Evolutionary conservation across 148 eudicot genomes (phyloP).

Genomic region (Polygonum maritimum): DNA sequence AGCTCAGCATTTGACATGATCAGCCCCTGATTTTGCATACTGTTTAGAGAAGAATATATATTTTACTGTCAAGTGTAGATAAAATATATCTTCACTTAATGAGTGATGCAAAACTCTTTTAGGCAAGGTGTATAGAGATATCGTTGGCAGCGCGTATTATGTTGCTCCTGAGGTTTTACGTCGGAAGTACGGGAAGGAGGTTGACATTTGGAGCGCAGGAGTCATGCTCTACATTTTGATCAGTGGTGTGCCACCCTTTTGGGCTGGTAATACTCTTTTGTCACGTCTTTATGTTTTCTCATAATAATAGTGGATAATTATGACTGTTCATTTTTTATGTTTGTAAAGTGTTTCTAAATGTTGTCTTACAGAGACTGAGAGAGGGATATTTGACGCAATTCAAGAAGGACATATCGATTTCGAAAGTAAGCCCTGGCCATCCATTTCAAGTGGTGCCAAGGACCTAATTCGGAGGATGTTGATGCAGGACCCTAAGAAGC

Average conservation of each 20-base stretch:
- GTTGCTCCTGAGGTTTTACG: conserved; percentile 91
- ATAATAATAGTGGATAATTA: background rate
- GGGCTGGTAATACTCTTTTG: conserved; percentile 60
- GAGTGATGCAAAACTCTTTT: conserved; percentile 6
- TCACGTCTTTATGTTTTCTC: background rate
- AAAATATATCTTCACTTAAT: background rate
- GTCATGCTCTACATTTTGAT: conserved; percentile 87
- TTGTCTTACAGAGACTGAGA: conserved; percentile 58
- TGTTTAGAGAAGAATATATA: background rate
- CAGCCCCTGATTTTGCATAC: background rate
- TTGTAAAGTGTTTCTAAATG: background rate
- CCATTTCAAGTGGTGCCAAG: conserved; percentile 77
- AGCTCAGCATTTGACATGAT: background rate
- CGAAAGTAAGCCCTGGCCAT: conserved; percentile 77
- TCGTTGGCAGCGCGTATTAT: conserved; percentile 90
- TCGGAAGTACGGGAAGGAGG: conserved; percentile 79
- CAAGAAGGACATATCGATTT: conserved; percentile 73
- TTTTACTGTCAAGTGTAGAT: background rate
- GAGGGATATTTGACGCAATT: conserved; percentile 79
- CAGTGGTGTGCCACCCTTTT: conserved; percentile 93
- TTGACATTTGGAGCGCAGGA: conserved; percentile 94
- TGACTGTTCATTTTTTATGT: background rate
- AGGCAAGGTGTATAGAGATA: conserved; percentile 84
- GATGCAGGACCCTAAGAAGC: conserved; percentile 67
- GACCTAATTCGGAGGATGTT: conserved; percentile 78